These are phyloP conservation scores for Phytophthora fragariae DNA, from an alignment of 352 stramenopile species.

Conservation along the genomic window DNA sequence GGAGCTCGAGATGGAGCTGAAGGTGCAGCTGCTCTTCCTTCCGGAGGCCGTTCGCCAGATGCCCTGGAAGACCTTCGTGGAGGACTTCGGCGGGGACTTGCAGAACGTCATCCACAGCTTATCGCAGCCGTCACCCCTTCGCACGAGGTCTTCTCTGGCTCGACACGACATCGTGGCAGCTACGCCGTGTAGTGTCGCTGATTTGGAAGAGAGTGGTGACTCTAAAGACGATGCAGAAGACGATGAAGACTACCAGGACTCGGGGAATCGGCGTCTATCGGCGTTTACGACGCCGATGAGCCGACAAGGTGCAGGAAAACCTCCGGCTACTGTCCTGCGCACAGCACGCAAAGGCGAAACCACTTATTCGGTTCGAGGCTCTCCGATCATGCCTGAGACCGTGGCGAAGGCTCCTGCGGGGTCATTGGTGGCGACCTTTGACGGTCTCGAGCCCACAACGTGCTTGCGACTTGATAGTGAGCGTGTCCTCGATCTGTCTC, in stretches of 20 bases:
- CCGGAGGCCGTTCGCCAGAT: constrained; percentile 77
- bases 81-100: constrained; percentile 79
- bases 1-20: constrained; percentile 79
- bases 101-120: constrained; percentile 79
- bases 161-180: constrained; percentile 50
- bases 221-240: constrained; percentile 18
- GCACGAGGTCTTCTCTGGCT: constrained; percentile 21
- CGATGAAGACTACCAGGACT: constrained; percentile 11
- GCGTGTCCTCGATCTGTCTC: constrained; percentile 66
- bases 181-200: constrained; percentile 43
- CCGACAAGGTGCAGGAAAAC: constrained; percentile 18
- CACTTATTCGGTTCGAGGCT: constrained; percentile 74
- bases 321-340: constrained; percentile 55
- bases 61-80: constrained; percentile 83
- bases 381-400: constrained; percentile 68
- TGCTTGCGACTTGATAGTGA: constrained; percentile 73
- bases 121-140: constrained; percentile 34
- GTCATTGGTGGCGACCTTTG: constrained; percentile 73
- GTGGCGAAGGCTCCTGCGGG: constrained; percentile 59
- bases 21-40: constrained; percentile 81
- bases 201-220: constrained; percentile 25
- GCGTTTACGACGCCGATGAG: constrained; percentile 55
- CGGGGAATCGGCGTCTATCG: constrained; percentile 35
- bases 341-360: constrained; percentile 79
- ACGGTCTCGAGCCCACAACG: constrained; percentile 50